A percentile compares a stretch with the other conserved stretches of the same genome.
Conservation (phyloP, 345 rosid genomes). For the Populus tremula region DNA sequence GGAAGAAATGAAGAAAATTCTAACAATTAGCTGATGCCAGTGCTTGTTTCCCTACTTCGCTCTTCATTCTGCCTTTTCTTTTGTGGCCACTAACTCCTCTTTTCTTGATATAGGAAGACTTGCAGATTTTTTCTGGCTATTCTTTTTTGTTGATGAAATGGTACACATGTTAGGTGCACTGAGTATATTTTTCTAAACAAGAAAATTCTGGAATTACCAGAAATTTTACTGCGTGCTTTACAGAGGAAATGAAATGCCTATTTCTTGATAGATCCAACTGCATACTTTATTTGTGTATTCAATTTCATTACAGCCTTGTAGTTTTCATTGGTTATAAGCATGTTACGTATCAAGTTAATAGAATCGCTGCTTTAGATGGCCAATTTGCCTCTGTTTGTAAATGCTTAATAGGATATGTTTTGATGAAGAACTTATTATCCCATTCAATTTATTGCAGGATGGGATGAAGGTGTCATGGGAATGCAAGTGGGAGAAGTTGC, state of each 20-base stretch:
- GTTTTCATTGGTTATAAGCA: neutral
- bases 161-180: neutral
- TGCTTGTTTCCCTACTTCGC: neutral
- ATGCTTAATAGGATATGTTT: neutral
- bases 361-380: neutral
- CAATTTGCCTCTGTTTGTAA: neutral
- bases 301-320: neutral
- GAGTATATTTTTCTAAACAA: neutral
- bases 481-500: slow-evolving; percentile 96
- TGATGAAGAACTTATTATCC: neutral
- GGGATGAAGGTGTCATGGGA: slow-evolving; percentile 98
- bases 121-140: neutral
- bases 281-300: no score
- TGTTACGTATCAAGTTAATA: neutral
- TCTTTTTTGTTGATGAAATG: neutral
- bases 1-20: neutral
- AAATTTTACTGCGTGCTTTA: neutral
- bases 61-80: neutral
- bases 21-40: neutral
- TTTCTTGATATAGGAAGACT: neutral
- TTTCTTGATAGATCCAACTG: neutral
- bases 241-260: no score
- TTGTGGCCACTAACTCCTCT: neutral
- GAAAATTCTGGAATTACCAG: neutral
- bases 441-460: slow-evolving; percentile 50